Evolutionary conservation across 345 rosid species (phyloP).

Genomic region (Populus simonii): DNA sequence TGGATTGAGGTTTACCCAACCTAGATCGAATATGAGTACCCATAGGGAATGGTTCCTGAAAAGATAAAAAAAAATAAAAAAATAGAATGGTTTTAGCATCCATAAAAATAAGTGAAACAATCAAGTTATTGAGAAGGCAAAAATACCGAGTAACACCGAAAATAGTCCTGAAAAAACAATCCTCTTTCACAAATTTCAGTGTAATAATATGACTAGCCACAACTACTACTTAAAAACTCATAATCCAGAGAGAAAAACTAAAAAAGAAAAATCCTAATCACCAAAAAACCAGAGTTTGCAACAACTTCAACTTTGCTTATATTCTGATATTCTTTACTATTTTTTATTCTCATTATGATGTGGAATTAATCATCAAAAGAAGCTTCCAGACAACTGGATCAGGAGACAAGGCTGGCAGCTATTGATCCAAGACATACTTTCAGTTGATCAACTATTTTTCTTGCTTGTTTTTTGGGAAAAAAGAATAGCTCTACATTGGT

Average conservation of each 20-base stretch:
- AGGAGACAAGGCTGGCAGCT: background rate
- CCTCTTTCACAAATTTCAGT: background rate
- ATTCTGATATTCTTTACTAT: background rate
- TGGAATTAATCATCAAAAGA: background rate
- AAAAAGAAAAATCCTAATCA: background rate
- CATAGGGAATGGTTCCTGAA: slow-evolving; percentile 86
- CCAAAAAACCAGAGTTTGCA: background rate
- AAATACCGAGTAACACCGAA: background rate
- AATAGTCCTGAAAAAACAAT: background rate
- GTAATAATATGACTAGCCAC: background rate
- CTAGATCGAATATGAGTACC: slow-evolving; percentile 66
- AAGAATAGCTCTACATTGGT: background rate
- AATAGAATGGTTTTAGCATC: background rate
- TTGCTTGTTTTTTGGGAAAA: background rate
- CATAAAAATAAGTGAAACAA: background rate
- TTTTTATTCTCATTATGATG: too few species aligned
- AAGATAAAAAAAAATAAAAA: background rate
- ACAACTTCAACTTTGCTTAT: background rate
- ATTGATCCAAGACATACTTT: background rate
- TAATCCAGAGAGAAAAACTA: background rate
- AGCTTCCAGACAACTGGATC: background rate
- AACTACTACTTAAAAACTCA: background rate
- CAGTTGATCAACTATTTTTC: background rate
- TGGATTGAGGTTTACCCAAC: slow-evolving; percentile 60
- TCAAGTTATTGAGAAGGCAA: background rate